Conservation (phyloP, 2,329 filamentous ascomycete genomes). For the Botryotinia globosa region DNA sequence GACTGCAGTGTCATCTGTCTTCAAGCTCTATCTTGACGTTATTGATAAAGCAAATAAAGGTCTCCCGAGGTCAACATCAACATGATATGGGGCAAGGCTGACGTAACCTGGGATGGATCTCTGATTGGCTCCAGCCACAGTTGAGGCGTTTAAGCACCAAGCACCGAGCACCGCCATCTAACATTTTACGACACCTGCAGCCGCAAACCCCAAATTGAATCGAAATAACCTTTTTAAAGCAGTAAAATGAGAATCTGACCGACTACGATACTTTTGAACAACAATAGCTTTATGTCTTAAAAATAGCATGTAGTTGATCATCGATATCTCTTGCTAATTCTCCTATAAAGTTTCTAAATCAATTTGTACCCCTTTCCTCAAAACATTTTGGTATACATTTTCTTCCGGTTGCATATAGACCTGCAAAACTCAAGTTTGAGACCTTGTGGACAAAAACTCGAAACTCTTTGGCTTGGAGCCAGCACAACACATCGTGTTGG, state of each 20-base stretch:
- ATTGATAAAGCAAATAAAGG: slow-evolving; percentile 14
- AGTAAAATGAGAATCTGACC: slow-evolving; percentile 21
- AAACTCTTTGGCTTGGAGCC: slow-evolving; percentile 6
- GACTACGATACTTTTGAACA: slow-evolving; percentile 14
- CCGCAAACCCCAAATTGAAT: slow-evolving; percentile 7
- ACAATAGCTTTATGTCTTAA: slow-evolving; percentile 10
- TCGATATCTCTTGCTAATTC: slow-evolving; percentile 1
- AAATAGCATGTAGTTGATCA: slow-evolving; percentile 10
- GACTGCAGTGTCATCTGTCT: neutral
- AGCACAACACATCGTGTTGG: slow-evolving; percentile 15
- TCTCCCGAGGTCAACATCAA: neutral
- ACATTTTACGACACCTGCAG: slow-evolving; percentile 4
- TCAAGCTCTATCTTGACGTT: neutral
- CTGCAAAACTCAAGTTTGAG: slow-evolving; percentile 14
- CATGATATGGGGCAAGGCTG: neutral
- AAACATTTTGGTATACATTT: neutral
- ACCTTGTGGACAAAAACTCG: slow-evolving; percentile 10
- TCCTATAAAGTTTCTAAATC: neutral
- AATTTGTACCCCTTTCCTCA: neutral
- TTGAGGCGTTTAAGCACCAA: slow-evolving; percentile 1
- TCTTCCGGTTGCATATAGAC: slow-evolving; percentile 5
- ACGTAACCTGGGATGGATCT: neutral
- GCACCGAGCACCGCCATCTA: slow-evolving; percentile 2
- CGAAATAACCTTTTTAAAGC: slow-evolving; percentile 14
- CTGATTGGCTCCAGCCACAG: slow-evolving; percentile 22